A percentile compares a stretch with the other conserved stretches of the same genome.
These are phyloP conservation scores for Sporothrix luriei DNA, from an alignment of 2,329 filamentous ascomycete genomes.

Conservation along the genomic window DNA sequence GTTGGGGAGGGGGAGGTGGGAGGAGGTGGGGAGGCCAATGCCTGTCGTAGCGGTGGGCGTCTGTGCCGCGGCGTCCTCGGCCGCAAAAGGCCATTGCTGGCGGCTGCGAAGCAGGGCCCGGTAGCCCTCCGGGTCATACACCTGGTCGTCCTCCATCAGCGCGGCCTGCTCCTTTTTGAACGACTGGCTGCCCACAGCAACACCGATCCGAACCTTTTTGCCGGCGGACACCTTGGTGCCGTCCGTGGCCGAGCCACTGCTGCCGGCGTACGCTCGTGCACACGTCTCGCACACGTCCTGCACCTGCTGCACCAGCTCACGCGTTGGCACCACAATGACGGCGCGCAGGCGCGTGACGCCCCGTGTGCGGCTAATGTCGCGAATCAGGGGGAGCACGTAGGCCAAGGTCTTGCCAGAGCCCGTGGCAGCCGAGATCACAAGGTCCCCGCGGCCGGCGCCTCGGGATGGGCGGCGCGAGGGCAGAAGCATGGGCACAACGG, in stretches of 20 bases:
- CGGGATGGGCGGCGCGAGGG: constrained; percentile 50
- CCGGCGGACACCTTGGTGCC: constrained; percentile 51
- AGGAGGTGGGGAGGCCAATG: constrained; percentile 44
- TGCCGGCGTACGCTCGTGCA: constrained; percentile 60
- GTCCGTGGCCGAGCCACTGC: constrained; percentile 47
- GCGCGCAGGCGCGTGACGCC: constrained; percentile 69
- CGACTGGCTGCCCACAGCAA: constrained; percentile 78
- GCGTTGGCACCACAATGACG: constrained; percentile 84
- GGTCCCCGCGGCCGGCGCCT: constrained; percentile 63
- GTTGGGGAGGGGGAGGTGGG: constrained; percentile 42
- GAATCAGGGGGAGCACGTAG: constrained; percentile 83
- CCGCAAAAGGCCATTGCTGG: constrained; percentile 48
- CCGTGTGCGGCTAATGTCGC: constrained; percentile 63
- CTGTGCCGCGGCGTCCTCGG: constrained; percentile 47
- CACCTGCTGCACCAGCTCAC: constrained; percentile 87
- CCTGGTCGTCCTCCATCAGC: constrained; percentile 51
- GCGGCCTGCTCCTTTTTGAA: constrained; percentile 65
- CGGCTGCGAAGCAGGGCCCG: constrained; percentile 41
- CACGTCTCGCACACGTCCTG: constrained; percentile 76
- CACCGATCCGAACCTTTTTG: constrained; percentile 68
- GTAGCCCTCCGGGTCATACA: constrained; percentile 68
- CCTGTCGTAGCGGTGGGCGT: background rate
- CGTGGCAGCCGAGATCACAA: constrained; percentile 89
- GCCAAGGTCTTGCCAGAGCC: constrained; percentile 95
- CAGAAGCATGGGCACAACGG: constrained; percentile 77